Evolutionary conservation across 2,329 filamentous ascomycete genomes (phyloP).

Genomic region (Colletotrichum plurivorum): DNA sequence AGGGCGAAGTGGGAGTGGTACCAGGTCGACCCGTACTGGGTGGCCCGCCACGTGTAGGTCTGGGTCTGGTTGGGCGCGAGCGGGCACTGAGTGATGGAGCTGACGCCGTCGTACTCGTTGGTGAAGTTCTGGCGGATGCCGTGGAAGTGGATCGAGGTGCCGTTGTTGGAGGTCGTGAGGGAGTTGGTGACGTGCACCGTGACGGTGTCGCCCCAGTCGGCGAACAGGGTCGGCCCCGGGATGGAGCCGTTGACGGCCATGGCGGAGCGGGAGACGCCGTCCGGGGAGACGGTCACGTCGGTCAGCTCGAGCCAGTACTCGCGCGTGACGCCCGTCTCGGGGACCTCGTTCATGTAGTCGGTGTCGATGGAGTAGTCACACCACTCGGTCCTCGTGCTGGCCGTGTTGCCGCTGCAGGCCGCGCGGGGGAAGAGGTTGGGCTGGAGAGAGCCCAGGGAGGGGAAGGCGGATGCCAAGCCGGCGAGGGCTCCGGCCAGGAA

Average conservation of each 20-base stretch:
- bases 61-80: constrained; percentile 64
- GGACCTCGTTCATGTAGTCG: constrained; percentile 57
- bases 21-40: constrained; percentile 69
- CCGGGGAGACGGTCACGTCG: constrained; percentile 57
- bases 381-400: constrained; percentile 56
- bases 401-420: constrained; percentile 47
- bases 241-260: constrained; percentile 70
- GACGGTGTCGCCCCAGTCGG: constrained; percentile 65
- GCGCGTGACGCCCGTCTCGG: constrained; percentile 63
- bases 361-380: constrained; percentile 64
- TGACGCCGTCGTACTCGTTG: constrained; percentile 70
- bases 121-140: constrained; percentile 71
- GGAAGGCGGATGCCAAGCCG: constrained; percentile 31
- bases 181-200: constrained; percentile 68
- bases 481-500: constrained; percentile 23
- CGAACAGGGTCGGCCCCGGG: constrained; percentile 71
- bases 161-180: constrained; percentile 62
- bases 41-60: constrained; percentile 71
- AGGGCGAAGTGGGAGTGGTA: constrained; percentile 73
- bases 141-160: constrained; percentile 75
- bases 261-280: constrained; percentile 58
- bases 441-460: constrained; percentile 11
- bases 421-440: constrained; percentile 34
- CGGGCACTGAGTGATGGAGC: constrained; percentile 63
- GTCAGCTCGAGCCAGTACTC: constrained; percentile 63